A percentile compares a stretch with the other conserved stretches of the same genome.
These are phyloP conservation scores for Aquilaria sinensis DNA, from an alignment of 345 rosid species.

Conservation along the genomic window DNA sequence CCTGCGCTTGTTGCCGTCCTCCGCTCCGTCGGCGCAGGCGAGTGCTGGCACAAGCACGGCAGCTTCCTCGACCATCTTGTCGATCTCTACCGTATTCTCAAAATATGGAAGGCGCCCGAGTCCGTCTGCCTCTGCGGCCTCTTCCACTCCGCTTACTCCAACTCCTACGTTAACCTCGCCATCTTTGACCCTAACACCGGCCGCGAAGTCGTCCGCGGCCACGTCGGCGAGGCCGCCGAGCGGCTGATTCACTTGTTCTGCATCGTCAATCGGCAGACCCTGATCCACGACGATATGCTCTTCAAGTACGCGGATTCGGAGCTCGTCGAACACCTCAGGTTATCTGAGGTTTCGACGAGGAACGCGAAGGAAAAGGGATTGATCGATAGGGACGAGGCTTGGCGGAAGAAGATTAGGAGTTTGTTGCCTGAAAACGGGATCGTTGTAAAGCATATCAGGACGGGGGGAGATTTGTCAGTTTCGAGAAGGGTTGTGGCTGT, in stretches of 20 bases:
- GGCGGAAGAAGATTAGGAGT: conserved; percentile 72
- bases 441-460: conserved; percentile 65
- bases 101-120: conserved; percentile 75
- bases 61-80: conserved; percentile 82
- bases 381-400: conserved; percentile 49
- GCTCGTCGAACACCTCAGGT: conserved; percentile 55
- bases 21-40: conserved; percentile 91
- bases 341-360: conserved; percentile 47
- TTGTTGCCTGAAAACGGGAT: conserved; percentile 59
- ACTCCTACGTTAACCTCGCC: conserved; percentile 85
- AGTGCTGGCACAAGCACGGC: conserved; percentile 99
- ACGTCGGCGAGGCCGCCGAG: conserved; percentile 83
- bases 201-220: conserved; percentile 72
- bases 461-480: conserved; percentile 60
- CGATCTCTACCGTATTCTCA: conserved; percentile 76
- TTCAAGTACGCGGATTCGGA: conserved; percentile 67
- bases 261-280: conserved; percentile 65
- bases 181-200: conserved; percentile 84
- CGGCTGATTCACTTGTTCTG: conserved; percentile 81
- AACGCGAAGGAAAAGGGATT: conserved; percentile 56
- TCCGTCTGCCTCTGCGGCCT: conserved; percentile 86
- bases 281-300: conserved; percentile 83
- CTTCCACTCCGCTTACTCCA: conserved; percentile 94
- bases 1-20: conserved; percentile 63
- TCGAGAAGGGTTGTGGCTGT: conserved; percentile 62